These are phyloP conservation scores for Flueggea neowawraea DNA, from an alignment of 441 rosid genomes.

Conservation along the genomic window DNA sequence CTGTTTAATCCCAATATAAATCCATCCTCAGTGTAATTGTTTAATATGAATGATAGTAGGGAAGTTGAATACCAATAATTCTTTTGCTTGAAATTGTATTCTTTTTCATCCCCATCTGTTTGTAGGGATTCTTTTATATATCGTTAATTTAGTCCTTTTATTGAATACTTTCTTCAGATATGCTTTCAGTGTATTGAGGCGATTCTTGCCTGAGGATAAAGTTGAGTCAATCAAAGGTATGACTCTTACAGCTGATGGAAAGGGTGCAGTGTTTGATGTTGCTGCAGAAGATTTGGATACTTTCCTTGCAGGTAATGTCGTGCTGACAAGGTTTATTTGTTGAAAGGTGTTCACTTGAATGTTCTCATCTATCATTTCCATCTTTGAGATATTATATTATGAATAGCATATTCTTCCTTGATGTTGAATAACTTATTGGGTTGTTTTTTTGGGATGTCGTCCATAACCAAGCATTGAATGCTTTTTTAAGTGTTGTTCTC, in stretches of 20 bases:
- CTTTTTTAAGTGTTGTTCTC: no score
- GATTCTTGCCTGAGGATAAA: constrained; percentile 85
- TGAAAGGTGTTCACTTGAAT: background rate
- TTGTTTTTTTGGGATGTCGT: no score
- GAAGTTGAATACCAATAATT: no score
- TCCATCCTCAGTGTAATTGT: no score
- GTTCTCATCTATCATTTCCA: no score
- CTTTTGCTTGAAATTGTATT: background rate
- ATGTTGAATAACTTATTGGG: background rate
- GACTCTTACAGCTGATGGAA: constrained; percentile 74
- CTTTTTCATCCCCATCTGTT: background rate
- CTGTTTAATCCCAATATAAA: no score
- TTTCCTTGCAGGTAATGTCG: constrained; percentile 48
- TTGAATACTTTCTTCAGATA: constrained; percentile 36
- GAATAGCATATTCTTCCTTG: background rate
- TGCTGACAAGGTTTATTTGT: background rate
- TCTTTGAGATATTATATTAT: no score
- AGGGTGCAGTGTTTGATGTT: constrained; percentile 85
- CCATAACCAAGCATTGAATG: no score
- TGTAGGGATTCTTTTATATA: background rate
- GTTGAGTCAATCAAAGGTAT: constrained; percentile 69
- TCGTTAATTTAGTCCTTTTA: background rate
- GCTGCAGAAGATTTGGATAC: constrained; percentile 49
- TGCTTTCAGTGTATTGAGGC: constrained; percentile 63
- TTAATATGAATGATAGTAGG: no score